Evolutionary conservation across 2,329 filamentous ascomycete genomes (phyloP).

Genomic region (Phoma sp.): DNA sequence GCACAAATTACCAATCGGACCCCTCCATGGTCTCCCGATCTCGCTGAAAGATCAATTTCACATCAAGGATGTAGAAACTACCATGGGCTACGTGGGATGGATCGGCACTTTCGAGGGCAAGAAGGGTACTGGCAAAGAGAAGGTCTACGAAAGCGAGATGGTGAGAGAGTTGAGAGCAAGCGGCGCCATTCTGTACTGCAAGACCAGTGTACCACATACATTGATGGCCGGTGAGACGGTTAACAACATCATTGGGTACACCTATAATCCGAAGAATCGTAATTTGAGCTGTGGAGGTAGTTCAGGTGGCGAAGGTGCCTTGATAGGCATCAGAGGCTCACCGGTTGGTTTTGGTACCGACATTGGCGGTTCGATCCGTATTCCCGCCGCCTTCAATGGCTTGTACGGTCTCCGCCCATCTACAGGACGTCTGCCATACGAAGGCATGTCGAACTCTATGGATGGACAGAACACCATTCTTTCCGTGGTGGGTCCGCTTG

Average conservation of each 20-base stretch:
- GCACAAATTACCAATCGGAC: constrained; percentile 48
- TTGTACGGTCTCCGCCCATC: constrained; percentile 62
- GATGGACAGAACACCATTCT: constrained; percentile 68
- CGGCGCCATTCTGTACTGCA: constrained; percentile 64
- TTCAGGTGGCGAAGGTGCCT: constrained; percentile 66
- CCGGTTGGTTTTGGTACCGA: constrained; percentile 65
- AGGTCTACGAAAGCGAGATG: constrained; percentile 64
- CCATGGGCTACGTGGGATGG: constrained; percentile 69
- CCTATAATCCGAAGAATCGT: constrained; percentile 63
- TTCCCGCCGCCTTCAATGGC: constrained; percentile 65
- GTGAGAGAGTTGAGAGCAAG: constrained; percentile 60
- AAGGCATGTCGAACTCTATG: constrained; percentile 63
- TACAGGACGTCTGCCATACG: constrained; percentile 55
- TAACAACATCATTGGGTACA: constrained; percentile 67
- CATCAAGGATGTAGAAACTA: constrained; percentile 54
- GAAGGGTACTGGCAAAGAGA: constrained; percentile 58
- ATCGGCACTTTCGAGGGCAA: constrained; percentile 67
- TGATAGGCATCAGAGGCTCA: constrained; percentile 61
- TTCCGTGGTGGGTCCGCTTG: constrained; percentile 69
- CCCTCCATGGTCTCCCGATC: constrained; percentile 55
- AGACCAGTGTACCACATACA: constrained; percentile 64
- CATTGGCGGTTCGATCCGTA: constrained; percentile 62
- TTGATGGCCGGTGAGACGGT: constrained; percentile 65
- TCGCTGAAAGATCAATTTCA: constrained; percentile 59
- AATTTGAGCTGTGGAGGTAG: constrained; percentile 61